These are phyloP conservation scores for Aureobasidium lini DNA, from an alignment of 2,329 filamentous ascomycete species.

Conservation along the genomic window DNA sequence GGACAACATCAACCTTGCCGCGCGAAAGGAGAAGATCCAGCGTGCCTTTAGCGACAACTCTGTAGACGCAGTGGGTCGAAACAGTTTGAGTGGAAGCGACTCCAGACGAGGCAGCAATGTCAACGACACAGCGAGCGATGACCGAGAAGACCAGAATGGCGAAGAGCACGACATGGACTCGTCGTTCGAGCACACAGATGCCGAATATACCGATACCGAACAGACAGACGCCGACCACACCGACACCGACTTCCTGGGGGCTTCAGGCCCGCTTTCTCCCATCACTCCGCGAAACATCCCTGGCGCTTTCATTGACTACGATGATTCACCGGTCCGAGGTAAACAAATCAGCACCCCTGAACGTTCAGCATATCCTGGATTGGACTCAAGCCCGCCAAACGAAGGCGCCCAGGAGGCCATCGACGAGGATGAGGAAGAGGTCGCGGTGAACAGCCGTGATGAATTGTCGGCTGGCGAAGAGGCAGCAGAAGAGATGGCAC, in stretches of 20 bases:
- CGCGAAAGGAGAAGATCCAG: conserved; percentile 72
- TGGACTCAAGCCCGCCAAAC: neutral
- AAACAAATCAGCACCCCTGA: neutral
- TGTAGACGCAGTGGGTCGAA: conserved; percentile 28
- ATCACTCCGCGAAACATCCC: conserved; percentile 4
- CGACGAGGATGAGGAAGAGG: neutral
- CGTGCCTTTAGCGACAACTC: conserved; percentile 71
- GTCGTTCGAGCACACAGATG: conserved; percentile 4
- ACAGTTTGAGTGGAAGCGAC: neutral
- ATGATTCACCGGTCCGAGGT: neutral
- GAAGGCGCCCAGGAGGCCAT: neutral
- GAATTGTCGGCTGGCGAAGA: neutral
- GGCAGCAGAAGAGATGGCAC: neutral
- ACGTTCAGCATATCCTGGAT: neutral
- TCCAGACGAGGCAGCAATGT: conserved; percentile 6
- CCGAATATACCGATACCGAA: neutral
- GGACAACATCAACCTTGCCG: conserved; percentile 76
- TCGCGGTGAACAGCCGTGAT: neutral
- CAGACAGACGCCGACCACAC: neutral
- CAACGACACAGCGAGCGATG: neutral
- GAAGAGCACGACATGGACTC: neutral
- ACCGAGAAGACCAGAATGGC: neutral
- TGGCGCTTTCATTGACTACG: neutral
- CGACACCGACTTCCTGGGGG: neutral
- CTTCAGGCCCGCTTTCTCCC: neutral